Conservation (phyloP, 257 asterid species). For the Phtheirospermum japonicum region DNA sequence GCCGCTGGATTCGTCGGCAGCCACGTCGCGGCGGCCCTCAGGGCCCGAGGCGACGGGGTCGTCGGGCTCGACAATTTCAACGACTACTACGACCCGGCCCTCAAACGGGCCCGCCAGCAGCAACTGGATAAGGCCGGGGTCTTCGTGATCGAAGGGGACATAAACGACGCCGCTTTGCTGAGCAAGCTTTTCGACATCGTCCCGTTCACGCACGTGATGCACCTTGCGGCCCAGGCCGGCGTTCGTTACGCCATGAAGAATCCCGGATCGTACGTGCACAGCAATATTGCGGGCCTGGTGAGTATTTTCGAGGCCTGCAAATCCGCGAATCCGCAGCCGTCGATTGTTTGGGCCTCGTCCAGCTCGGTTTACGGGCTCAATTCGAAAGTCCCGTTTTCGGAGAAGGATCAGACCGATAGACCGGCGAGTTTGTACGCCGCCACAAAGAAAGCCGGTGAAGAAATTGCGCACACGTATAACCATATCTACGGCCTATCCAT, state of each 20-base stretch:
- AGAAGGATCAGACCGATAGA: constrained; percentile 37
- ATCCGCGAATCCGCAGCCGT: constrained; percentile 41
- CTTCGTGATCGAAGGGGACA: constrained; percentile 35
- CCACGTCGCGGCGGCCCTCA: constrained; percentile 42
- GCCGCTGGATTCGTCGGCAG: constrained; percentile 53
- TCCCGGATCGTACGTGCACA: constrained; percentile 41
- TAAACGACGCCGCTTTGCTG: constrained; percentile 29
- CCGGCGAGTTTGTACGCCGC: constrained; percentile 50
- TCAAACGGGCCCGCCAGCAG: constrained; percentile 41
- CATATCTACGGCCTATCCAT: constrained; percentile 45
- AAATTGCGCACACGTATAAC: constrained; percentile 44
- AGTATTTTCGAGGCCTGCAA: constrained; percentile 46
- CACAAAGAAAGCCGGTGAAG: constrained; percentile 51
- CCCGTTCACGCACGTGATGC: constrained; percentile 43
- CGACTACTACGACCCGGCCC: constrained; percentile 39
- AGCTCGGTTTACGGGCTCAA: constrained; percentile 51
- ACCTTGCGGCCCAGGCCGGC: constrained; percentile 50
- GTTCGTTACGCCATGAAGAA: constrained; percentile 48
- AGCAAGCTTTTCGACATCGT: constrained; percentile 33
- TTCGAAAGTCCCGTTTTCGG: constrained; percentile 38
- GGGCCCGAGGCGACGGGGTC: constrained; percentile 44
- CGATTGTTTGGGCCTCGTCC: constrained; percentile 46
- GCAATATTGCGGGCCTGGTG: constrained; percentile 48
- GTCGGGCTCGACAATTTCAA: constrained; percentile 48
- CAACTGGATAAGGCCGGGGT: constrained; percentile 25